phyloP scores from a whole-genome alignment of 2,329 filamentous ascomycete genomes.

The Alternaria viburni region DNA sequence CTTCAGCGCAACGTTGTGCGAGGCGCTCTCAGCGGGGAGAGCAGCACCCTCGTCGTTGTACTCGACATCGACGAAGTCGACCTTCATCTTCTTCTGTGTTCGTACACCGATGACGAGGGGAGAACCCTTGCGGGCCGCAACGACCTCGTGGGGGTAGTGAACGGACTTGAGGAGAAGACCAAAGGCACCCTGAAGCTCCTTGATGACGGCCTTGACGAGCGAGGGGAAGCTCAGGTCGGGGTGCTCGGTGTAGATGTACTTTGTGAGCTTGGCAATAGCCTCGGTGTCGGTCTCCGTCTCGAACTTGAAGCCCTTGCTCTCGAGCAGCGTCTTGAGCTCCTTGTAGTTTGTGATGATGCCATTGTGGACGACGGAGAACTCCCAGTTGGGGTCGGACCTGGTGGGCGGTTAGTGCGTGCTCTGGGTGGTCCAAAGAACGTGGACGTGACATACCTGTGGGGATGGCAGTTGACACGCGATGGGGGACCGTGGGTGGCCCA shows the following conservation, averaged over 20 bases:
- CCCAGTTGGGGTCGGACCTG: conserved; percentile 92
- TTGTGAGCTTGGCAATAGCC: conserved; percentile 98
- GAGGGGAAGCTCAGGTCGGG: conserved; percentile 94
- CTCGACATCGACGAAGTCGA: conserved; percentile 99
- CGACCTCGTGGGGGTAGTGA: conserved; percentile 96
- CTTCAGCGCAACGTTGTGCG: conserved; percentile 96
- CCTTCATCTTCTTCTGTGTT: conserved; percentile 99
- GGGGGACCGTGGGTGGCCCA: conserved; percentile 98
- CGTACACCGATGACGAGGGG: conserved; percentile 96
- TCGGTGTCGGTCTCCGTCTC: conserved; percentile 99
- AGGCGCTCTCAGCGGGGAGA: conserved; percentile 90
- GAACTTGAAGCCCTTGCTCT: conserved; percentile 95
- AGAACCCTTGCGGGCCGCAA: conserved; percentile 97
- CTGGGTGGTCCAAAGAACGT: neutral
- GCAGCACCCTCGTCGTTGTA: conserved; percentile 80
- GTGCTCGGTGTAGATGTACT: conserved; percentile 97
- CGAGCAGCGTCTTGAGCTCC: conserved; percentile 92
- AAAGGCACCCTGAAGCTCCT: conserved; percentile 97
- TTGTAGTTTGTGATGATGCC: conserved; percentile 99
- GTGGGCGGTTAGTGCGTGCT: conserved; percentile 24
- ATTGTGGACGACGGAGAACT: conserved; percentile 98
- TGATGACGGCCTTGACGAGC: conserved; percentile 95
- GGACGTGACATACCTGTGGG: conserved; percentile 76
- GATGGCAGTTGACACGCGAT: conserved; percentile 95
- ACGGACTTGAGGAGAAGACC: conserved; percentile 97